Evolutionary conservation across 768 basidiomycete species (phyloP), one percentile per base, ranked within the genome.

Genomic region (Tylopilus sp.): DNA sequence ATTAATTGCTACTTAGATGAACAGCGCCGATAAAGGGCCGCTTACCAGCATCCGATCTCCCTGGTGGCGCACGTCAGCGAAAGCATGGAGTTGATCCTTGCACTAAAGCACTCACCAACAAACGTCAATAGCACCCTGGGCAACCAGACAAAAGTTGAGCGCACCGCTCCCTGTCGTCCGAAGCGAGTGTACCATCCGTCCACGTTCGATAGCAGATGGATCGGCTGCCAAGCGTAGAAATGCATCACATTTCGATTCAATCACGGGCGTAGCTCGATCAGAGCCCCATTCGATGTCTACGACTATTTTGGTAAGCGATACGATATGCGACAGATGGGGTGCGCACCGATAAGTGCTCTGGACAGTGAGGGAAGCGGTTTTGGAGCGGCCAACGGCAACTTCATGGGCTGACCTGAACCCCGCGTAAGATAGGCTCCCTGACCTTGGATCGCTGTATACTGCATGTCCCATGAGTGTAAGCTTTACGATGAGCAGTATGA

Each of bases 261-360:
- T 77, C 23, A 81, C 75, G 18, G 70, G 71, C 20, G 73, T 68
- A 6, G 75, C 73, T 23, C 91, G 79, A 65, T 92, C 89, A 21
- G 88, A 85, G 41, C 92, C 92, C 89, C 91, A 95, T 71, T 95
- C 94, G 22, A 91, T 78, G 11, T 83, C 91, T 78, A 71, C 10
- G 10, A n/a, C 40, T 11, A 20, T 22, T 15, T 8, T 44, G 20
- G 33, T 30, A 12, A 47, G 17, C 5, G 5, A 28, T 25, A 39
- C 8, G 3, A 28, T n/a, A 15, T 17, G 9, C 2, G 13, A 33
- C 15, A 9, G 3, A 4, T n/a, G 18, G 3, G 6, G 17, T 43
- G 43, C 52, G 26, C 53, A 83, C 85, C 85, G 31, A 92, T 76
- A 44, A 90, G 74, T 25, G 86, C 88, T 59, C 83, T 80, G n/a